Conservation (phyloP, 352 stramenopile genomes). For the Phytophthora nicotianae region DNA sequence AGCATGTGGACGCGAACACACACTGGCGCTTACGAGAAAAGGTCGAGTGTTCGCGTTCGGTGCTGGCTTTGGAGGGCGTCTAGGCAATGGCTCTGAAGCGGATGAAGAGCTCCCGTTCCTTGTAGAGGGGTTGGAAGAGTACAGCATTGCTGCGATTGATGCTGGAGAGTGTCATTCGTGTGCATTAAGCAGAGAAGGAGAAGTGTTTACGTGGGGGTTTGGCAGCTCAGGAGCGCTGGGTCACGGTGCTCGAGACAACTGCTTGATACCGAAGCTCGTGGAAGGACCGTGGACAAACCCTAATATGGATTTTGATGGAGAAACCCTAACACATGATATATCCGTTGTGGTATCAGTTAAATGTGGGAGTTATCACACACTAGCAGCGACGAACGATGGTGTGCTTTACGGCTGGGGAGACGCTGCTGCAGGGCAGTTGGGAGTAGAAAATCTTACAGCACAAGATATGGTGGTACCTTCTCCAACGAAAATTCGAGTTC, state of each 20-base stretch:
- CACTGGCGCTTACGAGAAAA: constrained; percentile 56
- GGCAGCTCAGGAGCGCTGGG: constrained; percentile 82
- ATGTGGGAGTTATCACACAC: constrained; percentile 81
- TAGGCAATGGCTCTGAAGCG: constrained; percentile 67
- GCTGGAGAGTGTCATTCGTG: constrained; percentile 85
- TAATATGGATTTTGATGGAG: constrained; percentile 15
- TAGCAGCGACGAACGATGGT: constrained; percentile 54
- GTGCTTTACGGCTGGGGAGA: constrained; percentile 82
- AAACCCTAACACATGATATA: constrained; percentile 1
- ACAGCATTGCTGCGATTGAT: constrained; percentile 56
- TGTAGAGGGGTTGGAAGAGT: constrained; percentile 40
- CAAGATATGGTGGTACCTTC: constrained; percentile 63
- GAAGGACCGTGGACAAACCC: constrained; percentile 29
- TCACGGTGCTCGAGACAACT: constrained; percentile 64
- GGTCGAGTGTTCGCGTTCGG: constrained; percentile 76
- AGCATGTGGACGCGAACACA: constrained; percentile 86
- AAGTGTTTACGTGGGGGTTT: constrained; percentile 89
- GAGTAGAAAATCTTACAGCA: constrained; percentile 46
- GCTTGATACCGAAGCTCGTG: constrained; percentile 46
- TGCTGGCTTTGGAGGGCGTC: constrained; percentile 74
- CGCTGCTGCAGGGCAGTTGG: constrained; percentile 71
- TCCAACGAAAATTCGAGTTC: constrained; percentile 49
- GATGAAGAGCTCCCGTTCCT: constrained; percentile 62
- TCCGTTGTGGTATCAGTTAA: constrained; percentile 42
- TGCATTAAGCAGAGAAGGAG: constrained; percentile 60